Base-by-base conservation (phyloP, 208 protist species). In the Ichthyophonus hoferi region DNA sequence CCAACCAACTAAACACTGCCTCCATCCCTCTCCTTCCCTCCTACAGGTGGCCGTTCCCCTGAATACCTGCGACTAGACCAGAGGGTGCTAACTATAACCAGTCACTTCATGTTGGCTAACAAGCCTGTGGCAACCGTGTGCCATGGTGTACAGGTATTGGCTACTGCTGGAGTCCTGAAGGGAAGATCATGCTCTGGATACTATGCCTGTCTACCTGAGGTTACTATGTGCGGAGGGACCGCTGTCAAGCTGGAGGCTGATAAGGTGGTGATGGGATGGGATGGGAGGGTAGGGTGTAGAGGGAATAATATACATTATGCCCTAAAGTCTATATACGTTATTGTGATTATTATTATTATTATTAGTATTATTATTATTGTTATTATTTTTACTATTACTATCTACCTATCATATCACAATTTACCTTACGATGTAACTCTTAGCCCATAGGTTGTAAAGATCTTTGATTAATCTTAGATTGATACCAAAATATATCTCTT, bases 1-100 rank as follows among this genome's bases (percentile, higher is more conserved):
- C n/a, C n/a, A n/a, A n/a, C n/a, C n/a, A n/a, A n/a, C n/a, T n/a
- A n/a, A n/a, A n/a, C n/a, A n/a, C n/a, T n/a, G n/a, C n/a, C 50
- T 24, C 50, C 7, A 67, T 67, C 50, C 50, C 50, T 67, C 24
- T 24, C 50, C 50, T 24, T 24, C 50, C 7, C 50, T n/a, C 50
- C 7, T 24, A 67, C 50, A 67, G 50, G 50, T 67, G 84, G 84
- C 41, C 84, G 84, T 79, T 37, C 84, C 1, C 84, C 84, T 2
- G 84, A 87, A 77, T 87, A 87, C 84, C 35, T 87, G 3, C 84
- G 84, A 3, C 40, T 87, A 17, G 38, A 87, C 84, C 40, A 67
- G 39, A 12, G 78, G 1, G 84, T 87, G 2, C 43, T 87, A 1
- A 3, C 40, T 40, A 67, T 87, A n/a, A 42, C 78, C 50, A 1